phyloP scores from a whole-genome alignment of 2,329 filamentous ascomycete species.

The Neurospora sp. region DNA sequence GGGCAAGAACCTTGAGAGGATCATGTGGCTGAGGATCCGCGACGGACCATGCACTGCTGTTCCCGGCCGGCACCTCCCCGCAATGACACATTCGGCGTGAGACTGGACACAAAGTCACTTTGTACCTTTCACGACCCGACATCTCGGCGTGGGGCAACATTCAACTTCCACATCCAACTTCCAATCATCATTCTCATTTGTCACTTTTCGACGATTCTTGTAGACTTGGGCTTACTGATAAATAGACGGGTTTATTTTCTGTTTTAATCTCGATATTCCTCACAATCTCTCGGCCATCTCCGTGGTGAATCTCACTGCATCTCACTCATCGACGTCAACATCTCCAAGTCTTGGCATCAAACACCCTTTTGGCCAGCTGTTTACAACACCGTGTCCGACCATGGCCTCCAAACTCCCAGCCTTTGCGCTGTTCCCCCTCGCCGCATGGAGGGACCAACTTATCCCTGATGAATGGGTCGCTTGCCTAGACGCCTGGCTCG shows the following conservation, averaged over 20 bases:
- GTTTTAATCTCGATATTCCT: too few species aligned
- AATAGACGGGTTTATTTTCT: not conserved
- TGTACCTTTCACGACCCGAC: not conserved
- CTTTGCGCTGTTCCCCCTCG: conserved; percentile 68
- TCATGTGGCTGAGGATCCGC: conserved; percentile 1
- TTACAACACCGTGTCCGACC: not conserved
- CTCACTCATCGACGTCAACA: not conserved
- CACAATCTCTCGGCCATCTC: not conserved
- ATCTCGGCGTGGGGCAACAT: not conserved
- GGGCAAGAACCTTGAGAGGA: not conserved
- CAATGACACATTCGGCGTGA: conserved; percentile 33
- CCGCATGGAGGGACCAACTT: conserved; percentile 56
- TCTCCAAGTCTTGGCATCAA: not conserved
- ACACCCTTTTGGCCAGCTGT: not conserved
- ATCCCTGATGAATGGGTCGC: conserved; percentile 63
- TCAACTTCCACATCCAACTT: not conserved
- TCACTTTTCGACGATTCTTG: not conserved
- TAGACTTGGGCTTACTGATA: not conserved
- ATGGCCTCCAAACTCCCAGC: conserved; percentile 42
- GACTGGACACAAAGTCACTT: not conserved
- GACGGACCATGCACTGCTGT: not conserved
- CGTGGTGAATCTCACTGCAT: not conserved
- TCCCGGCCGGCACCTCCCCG: not conserved
- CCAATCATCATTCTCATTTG: not conserved
- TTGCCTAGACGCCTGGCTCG: conserved; percentile 67